phyloP scores from a whole-genome alignment of 78 protist species.

The Emiliania huxleyi region DNA sequence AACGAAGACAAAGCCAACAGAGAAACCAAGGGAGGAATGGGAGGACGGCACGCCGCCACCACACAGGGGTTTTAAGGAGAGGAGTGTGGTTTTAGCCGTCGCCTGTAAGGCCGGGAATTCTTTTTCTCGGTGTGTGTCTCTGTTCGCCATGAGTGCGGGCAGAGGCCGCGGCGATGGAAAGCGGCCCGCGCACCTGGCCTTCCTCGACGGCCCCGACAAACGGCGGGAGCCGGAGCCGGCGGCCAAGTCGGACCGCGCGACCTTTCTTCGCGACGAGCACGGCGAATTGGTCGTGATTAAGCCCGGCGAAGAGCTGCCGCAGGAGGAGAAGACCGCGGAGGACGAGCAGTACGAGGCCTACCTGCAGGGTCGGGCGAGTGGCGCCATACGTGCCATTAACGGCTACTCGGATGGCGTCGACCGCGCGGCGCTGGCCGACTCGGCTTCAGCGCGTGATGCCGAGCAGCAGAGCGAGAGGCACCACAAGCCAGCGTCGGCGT shows the following conservation, averaged over 20 bases:
- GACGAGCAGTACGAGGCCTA: neutral
- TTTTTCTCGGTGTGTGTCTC: too few species aligned
- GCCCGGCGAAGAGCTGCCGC: neutral
- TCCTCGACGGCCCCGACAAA: neutral
- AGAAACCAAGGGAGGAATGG: too few species aligned
- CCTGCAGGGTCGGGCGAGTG: neutral
- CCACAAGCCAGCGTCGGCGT: neutral
- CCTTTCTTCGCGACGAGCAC: neutral
- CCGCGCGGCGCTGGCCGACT: neutral
- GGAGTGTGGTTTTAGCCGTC: too few species aligned
- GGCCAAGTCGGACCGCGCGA: neutral
- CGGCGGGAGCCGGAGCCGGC: neutral
- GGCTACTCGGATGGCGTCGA: neutral
- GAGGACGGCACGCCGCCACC: too few species aligned
- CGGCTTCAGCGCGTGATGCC: neutral
- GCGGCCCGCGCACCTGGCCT: neutral
- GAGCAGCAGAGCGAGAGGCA: neutral
- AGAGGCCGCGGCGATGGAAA: neutral
- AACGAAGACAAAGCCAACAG: too few species aligned
- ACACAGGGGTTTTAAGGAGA: too few species aligned
- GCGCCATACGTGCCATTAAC: neutral
- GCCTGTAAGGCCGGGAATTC: too few species aligned
- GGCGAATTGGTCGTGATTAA: neutral
- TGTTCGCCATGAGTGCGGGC: too few species aligned
- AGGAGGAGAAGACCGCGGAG: neutral